Evolutionary conservation across 495 filamentous ascomycete species (phyloP).

Genomic region (Parmelia sp.): DNA sequence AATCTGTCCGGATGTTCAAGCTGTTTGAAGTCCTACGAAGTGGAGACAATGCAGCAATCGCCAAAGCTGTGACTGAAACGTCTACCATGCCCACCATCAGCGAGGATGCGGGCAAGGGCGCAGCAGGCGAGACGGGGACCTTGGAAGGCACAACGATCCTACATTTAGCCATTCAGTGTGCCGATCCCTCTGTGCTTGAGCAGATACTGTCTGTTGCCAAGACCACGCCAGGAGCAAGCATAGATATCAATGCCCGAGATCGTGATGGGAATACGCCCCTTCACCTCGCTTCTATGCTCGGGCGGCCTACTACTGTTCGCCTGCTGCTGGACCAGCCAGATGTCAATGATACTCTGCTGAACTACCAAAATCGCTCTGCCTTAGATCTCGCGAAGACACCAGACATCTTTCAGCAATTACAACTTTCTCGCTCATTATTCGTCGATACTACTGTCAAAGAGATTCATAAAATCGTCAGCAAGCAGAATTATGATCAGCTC

Average conservation of each 20-base stretch:
- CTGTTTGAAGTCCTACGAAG: conserved; percentile 86
- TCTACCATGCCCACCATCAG: conserved; percentile 36
- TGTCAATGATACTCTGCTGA: conserved; percentile 86
- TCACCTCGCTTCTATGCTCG: conserved; percentile 79
- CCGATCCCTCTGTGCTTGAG: conserved; percentile 91
- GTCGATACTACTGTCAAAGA: conserved; percentile 78
- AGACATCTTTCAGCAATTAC: conserved; percentile 91
- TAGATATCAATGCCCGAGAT: conserved; percentile 86
- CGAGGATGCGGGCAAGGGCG: conserved; percentile 42
- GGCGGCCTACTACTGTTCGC: conserved; percentile 68
- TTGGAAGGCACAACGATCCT: conserved; percentile 80
- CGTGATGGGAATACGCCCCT: conserved; percentile 90
- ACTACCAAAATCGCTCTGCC: conserved; percentile 78
- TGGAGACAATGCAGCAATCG: conserved; percentile 85
- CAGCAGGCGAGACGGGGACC: conserved; percentile 34
- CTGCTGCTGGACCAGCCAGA: conserved; percentile 70
- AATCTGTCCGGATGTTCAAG: conserved; percentile 88
- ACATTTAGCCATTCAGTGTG: conserved; percentile 94
- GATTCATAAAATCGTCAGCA: conserved; percentile 67
- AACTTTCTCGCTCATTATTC: conserved; percentile 83
- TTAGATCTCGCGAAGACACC: conserved; percentile 85
- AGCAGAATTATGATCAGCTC: conserved; percentile 66
- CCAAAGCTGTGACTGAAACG: conserved; percentile 72
- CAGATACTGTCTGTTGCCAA: conserved; percentile 72
- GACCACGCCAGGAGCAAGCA: conserved; percentile 41